A percentile compares a stretch with the other conserved stretches of the same genome.
Conservation (phyloP, 805 yeast genomes). For the Wickerhamomyces rabaulensis region DNA sequence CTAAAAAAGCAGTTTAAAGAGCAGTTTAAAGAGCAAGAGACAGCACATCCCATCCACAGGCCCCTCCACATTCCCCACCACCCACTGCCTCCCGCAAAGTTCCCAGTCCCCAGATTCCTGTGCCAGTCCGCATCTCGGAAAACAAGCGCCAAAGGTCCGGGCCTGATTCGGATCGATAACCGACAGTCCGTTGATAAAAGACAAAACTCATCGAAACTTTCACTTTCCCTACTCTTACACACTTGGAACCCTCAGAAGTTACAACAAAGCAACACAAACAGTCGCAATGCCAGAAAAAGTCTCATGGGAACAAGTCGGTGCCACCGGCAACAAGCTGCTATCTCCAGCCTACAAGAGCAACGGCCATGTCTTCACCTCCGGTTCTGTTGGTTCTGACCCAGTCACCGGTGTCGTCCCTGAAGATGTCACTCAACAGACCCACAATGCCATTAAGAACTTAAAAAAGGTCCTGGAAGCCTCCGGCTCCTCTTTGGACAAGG, state of each 20-base stretch:
- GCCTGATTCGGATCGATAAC: background rate
- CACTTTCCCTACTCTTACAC: background rate
- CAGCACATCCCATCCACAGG: too few relatives aligned
- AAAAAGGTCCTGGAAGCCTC: conserved; percentile 35
- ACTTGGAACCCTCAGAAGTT: too few relatives aligned
- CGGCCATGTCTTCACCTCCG: conserved; percentile 45
- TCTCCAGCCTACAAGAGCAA: conserved; percentile 38
- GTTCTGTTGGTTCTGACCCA: conserved; percentile 38
- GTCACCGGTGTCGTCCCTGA: conserved; percentile 37
- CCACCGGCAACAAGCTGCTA: conserved; percentile 26
- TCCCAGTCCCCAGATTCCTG: too few relatives aligned
- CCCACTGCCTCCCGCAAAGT: too few relatives aligned
- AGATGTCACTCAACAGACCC: conserved; percentile 40
- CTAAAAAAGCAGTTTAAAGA: too few relatives aligned
- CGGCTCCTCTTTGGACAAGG: conserved; percentile 41
- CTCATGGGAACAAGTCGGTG: conserved; percentile 31
- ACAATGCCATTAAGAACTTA: conserved; percentile 37
- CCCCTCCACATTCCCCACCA: too few relatives aligned
- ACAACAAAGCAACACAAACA: background rate
- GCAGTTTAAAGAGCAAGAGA: too few relatives aligned
- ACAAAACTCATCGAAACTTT: background rate
- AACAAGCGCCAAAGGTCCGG: background rate
- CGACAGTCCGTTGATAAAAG: background rate
- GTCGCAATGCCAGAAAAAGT: conserved; percentile 22
- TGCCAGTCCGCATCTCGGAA: background rate